Conservation (phyloP, 2,329 filamentous ascomycete species). For the Fusarium pininemorale region DNA sequence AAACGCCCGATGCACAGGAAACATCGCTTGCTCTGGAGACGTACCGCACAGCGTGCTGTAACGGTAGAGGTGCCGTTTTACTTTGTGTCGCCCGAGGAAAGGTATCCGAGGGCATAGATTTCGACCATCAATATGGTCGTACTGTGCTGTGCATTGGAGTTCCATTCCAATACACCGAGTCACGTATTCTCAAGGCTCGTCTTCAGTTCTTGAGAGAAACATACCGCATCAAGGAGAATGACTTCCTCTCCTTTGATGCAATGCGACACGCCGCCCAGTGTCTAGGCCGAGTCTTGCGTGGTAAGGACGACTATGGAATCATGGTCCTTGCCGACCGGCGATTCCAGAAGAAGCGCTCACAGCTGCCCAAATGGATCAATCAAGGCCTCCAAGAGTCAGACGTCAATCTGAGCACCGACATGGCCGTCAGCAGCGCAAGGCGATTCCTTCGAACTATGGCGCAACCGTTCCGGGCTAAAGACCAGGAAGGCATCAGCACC, state of each 20-base stretch:
- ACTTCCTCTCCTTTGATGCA: conserved; percentile 97
- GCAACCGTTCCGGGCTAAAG: conserved; percentile 81
- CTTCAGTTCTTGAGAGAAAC: conserved; percentile 97
- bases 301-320: conserved; percentile 99
- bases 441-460: conserved; percentile 92
- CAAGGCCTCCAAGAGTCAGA: conserved; percentile 87
- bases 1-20: conserved; percentile 97
- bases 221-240: conserved; percentile 95
- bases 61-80: conserved; percentile 90
- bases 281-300: conserved; percentile 89
- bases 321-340: conserved; percentile 97
- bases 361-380: conserved; percentile 97
- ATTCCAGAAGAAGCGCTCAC: conserved; percentile 89
- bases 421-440: conserved; percentile 89
- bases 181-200: conserved; percentile 92
- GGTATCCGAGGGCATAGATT: conserved; percentile 98
- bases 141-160: conserved; percentile 97
- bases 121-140: conserved; percentile 97
- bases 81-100: conserved; percentile 97
- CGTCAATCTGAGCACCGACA: conserved; percentile 91
- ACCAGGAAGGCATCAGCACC: conserved; percentile 92
- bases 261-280: conserved; percentile 99
- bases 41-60: conserved; percentile 96
- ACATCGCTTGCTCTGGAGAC: conserved; percentile 95
- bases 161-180: conserved; percentile 98